These are phyloP conservation scores for Avena eriantha DNA, from an alignment of 176 grass and related monocot species.

Conservation along the genomic window DNA sequence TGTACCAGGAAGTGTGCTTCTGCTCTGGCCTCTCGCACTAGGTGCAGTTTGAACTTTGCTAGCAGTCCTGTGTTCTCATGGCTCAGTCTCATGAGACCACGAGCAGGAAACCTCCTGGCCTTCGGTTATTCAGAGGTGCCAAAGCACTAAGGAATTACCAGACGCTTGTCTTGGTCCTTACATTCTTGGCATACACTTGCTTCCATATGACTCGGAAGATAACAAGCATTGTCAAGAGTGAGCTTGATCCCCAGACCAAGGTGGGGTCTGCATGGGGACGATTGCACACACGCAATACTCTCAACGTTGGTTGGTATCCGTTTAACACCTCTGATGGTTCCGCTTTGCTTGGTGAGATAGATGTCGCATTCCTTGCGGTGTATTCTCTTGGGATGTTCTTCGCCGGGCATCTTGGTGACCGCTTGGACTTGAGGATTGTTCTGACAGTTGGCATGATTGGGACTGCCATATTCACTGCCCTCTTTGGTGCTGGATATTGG, in stretches of 20 bases:
- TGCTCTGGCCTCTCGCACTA: slow-evolving; percentile 1
- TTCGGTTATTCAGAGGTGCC: slow-evolving; percentile 38
- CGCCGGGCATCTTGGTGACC: slow-evolving; percentile 78
- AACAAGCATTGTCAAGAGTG: slow-evolving; percentile 79
- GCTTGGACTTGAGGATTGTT: slow-evolving; percentile 78
- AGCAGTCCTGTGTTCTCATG: slow-evolving; percentile 38
- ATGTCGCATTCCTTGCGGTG: slow-evolving; percentile 77
- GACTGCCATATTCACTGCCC: slow-evolving; percentile 71
- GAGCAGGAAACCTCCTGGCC: slow-evolving; percentile 54
- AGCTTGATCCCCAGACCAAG: slow-evolving; percentile 65
- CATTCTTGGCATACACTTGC: slow-evolving; percentile 77
- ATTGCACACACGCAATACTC: slow-evolving; percentile 23
- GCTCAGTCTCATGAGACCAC: slow-evolving; percentile 29
- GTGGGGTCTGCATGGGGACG: slow-evolving; percentile 51
- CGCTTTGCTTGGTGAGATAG: slow-evolving; percentile 65
- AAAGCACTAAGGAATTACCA: slow-evolving; percentile 48
- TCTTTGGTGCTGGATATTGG: slow-evolving; percentile 87
- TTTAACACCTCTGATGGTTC: slow-evolving; percentile 68
- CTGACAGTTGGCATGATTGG: slow-evolving; percentile 84
- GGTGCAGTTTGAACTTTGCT: background rate
- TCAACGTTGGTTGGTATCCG: slow-evolving; percentile 61
- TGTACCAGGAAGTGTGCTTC: background rate
- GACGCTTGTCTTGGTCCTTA: slow-evolving; percentile 70
- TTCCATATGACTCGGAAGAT: slow-evolving; percentile 82
- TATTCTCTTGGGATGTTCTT: slow-evolving; percentile 90